Base-by-base conservation (phyloP, 345 rosid genomes). In the Boechera stricta region DNA sequence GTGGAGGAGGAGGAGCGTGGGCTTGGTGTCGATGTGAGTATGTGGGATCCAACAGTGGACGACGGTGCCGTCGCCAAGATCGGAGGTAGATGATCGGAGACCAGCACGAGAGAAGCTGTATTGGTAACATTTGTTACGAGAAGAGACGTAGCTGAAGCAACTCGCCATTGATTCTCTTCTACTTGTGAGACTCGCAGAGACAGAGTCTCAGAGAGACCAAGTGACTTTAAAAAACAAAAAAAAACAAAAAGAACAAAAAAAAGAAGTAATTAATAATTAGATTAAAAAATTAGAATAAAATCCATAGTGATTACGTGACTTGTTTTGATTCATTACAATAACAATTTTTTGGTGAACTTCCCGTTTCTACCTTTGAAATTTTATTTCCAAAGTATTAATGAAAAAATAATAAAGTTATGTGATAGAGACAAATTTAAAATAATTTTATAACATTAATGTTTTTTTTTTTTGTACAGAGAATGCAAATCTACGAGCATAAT, bases 21-120 rank as follows among this genome's bases (percentile, higher is more conserved):
- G 91, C 74, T 84, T 91, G 35, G 77, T 36, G 4, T 74, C 74
- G 56, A 49, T 12, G 81, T 83, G 87, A 24, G 68, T 18, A 48
- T 69, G 85, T 12, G 98, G 97, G 82, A 82, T 73, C 98, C 98
- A 93, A 69, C 90, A 85, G 80, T 93, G 98, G 82, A 91, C 76
- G 81, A 91, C 61, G 9, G 98, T 93, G 73, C 97, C 96, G 55
- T 85, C 93, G 35, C 90, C 89, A 72, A 93, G 92, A 75, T 91
- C 98, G 67, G 89, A 79, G 39, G 87, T 82, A 31, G 86, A 81
- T 67, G 97, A 91, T 73, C 85, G 82, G 71, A 93, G 91, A 38
- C 98, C 98, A 15, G 90, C 79, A 45, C 54, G 81, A 61, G 81
- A 81, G 90, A 93, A 93, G 62, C 90, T 86, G 83, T 76, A 65